Percentiles rank a stretch among this genome's conserved stretches.
phyloP scores from a whole-genome alignment of 768 basidiomycete species.

The Mrakia blollopis region DNA sequence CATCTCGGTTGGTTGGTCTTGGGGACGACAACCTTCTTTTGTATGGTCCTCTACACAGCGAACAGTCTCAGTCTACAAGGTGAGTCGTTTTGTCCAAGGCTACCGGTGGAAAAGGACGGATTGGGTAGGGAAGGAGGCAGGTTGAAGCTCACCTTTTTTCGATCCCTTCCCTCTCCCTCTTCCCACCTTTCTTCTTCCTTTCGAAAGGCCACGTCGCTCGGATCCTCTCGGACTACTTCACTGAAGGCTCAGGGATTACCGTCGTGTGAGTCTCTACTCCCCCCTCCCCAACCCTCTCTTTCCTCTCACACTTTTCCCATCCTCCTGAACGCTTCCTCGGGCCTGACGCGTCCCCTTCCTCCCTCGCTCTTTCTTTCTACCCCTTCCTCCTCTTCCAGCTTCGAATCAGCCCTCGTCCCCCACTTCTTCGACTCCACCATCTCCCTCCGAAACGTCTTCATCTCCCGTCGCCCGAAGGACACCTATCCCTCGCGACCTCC shows the following conservation, averaged over 20 bases:
- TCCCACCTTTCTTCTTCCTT: not conserved
- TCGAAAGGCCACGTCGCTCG: constrained; percentile 70
- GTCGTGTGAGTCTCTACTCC: constrained; percentile 54
- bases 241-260: constrained; percentile 84
- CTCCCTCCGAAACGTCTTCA: constrained; percentile 93
- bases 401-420: constrained; percentile 96
- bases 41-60: constrained; percentile 78
- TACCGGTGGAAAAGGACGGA: no score
- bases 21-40: constrained; percentile 97
- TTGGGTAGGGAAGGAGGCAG: not conserved
- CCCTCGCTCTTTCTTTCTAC: not conserved
- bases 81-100: constrained; percentile 46
- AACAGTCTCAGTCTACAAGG: constrained; percentile 84
- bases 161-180: not conserved
- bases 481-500: constrained; percentile 19
- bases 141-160: not conserved
- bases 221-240: constrained; percentile 85
- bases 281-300: not conserved
- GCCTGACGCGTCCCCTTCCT: not conserved
- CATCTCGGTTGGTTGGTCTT: constrained; percentile 93
- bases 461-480: constrained; percentile 67
- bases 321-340: not conserved
- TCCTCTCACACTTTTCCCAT: not conserved
- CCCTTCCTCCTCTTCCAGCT: constrained; percentile 42
- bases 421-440: constrained; percentile 95